Base-by-base conservation (phyloP, 768 basidiomycete species). In the Podaxis sp. region DNA sequence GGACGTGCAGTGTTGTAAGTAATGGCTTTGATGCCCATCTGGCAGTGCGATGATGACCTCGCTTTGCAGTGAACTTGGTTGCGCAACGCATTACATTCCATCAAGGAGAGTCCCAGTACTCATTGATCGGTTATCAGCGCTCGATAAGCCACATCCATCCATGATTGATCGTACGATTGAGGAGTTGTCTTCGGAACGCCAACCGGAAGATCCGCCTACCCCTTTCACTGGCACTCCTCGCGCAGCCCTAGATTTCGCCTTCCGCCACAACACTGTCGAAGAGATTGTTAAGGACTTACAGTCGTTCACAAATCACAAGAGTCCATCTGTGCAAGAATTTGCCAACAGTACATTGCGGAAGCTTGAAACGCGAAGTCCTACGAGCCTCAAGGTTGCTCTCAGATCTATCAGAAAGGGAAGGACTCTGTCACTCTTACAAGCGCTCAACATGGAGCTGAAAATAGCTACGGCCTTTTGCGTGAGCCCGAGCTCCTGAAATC, bases 21-120 rank as follows among this genome's bases (percentile, higher is more conserved):
- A 62, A 46, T 40, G n/a, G 50, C 38, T 6, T 50, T 42, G 53
- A 42, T 62, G 57, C 37, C 27, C 59, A 25, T 55, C 53, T 16
- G 59, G 14, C 51, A 27, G 37, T 27, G 28, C 38, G 38, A 35
- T 66, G 28, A 63, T 62, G 21, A 55, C 18, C 42, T 60, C 46
- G 23, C 52, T 65, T 56, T 62, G 57, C 69, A 96, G 94, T 68
- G 93, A 95, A 64, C 85, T 88, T 67, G 96, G 97, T 35, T 82
- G 98, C 67, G 95, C 96, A 3, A 98, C 97, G 1, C 97, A 99
- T 72, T 98, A 82, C 68, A 83, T 98, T 56, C 86, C 93, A 9
- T 88, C 91, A 14, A 77, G 87, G 57, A 81, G 88, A 40, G 77
- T 97, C 38, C 85, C 90, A 14, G 79, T 80, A 44, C 82, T 98